A percentile compares a stretch with the other conserved stretches of the same genome.
These are phyloP conservation scores for Pythium oligandrum DNA, from an alignment of 352 stramenopile genomes.

Conservation along the genomic window DNA sequence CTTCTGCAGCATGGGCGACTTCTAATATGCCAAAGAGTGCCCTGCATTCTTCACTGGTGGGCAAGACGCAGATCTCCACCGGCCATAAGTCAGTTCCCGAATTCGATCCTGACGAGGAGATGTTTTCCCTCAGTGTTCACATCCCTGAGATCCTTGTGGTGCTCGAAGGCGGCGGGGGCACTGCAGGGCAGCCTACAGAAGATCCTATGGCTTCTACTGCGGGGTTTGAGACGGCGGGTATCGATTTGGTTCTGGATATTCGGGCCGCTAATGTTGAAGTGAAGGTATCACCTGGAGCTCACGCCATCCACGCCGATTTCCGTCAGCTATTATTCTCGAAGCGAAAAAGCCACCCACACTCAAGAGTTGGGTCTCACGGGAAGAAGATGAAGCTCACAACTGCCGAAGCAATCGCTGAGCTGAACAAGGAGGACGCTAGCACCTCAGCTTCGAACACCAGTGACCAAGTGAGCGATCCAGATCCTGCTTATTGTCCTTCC, in stretches of 20 bases:
- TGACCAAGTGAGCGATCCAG: conserved; percentile 22
- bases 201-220: not conserved
- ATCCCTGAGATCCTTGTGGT: conserved; percentile 66
- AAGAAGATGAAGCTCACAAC: conserved; percentile 30
- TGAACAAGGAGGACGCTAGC: conserved; percentile 23
- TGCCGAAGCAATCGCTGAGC: conserved; percentile 26
- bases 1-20: conserved; percentile 49
- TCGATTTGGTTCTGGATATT: conserved; percentile 63
- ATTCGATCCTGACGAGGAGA: conserved; percentile 64
- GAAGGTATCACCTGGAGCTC: conserved; percentile 51
- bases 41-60: too few species aligned
- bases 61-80: too few species aligned
- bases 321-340: conserved; percentile 44
- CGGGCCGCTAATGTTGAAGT: conserved; percentile 55
- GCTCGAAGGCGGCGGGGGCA: conserved; percentile 39
- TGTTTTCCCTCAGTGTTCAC: conserved; percentile 49
- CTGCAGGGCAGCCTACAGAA: not conserved
- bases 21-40: conserved; percentile 14
- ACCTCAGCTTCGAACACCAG: conserved; percentile 15
- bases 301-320: conserved; percentile 44
- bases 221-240: conserved; percentile 10
- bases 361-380: conserved; percentile 7
- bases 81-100: not conserved
- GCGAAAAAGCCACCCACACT: conserved; percentile 10
- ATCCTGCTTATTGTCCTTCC: conserved; percentile 35